phyloP scores from a whole-genome alignment of 306 rosid species.

The Boehmeria nivea region DNA sequence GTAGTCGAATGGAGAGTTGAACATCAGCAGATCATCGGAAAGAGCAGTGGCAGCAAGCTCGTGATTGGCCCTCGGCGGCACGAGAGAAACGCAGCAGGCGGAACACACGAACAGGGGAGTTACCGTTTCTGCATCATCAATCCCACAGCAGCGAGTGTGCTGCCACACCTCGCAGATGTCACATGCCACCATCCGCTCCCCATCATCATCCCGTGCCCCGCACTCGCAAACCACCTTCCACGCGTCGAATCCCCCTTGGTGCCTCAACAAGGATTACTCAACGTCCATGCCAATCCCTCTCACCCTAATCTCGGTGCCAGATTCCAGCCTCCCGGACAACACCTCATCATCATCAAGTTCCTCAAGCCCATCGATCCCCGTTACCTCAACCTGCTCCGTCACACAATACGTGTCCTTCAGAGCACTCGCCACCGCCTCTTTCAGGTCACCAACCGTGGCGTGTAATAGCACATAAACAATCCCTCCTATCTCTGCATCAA shows the following conservation, averaged over 20 bases:
- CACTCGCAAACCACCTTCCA: conserved; percentile 81
- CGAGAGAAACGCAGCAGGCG: conserved; percentile 47
- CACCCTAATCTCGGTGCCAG: conserved; percentile 52
- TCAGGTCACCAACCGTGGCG: conserved; percentile 68
- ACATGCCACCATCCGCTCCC: conserved; percentile 88
- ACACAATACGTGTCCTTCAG: conserved; percentile 75
- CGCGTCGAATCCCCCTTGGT: conserved; percentile 61
- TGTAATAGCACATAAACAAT: conserved; percentile 60
- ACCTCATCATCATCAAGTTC: conserved; percentile 46
- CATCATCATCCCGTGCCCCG: conserved; percentile 84
- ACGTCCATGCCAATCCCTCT: conserved; percentile 50
- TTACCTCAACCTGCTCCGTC: conserved; percentile 45
- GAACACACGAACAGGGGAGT: conserved; percentile 70
- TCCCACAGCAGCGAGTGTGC: conserved; percentile 69
- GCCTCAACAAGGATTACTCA: conserved; percentile 35
- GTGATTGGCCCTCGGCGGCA: conserved; percentile 21
- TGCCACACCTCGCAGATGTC: conserved; percentile 90
- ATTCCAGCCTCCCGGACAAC: conserved; percentile 54
- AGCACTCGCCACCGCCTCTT: conserved; percentile 58
- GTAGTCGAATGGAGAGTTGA: not conserved
- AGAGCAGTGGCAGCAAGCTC: not conserved
- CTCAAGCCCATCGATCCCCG: conserved; percentile 50
- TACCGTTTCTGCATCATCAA: conserved; percentile 55
- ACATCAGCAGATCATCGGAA: not conserved
- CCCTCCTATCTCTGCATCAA: conserved; percentile 36